phyloP scores from a whole-genome alignment of 2,329 filamentous ascomycete species.

The Beauveria varroae region DNA sequence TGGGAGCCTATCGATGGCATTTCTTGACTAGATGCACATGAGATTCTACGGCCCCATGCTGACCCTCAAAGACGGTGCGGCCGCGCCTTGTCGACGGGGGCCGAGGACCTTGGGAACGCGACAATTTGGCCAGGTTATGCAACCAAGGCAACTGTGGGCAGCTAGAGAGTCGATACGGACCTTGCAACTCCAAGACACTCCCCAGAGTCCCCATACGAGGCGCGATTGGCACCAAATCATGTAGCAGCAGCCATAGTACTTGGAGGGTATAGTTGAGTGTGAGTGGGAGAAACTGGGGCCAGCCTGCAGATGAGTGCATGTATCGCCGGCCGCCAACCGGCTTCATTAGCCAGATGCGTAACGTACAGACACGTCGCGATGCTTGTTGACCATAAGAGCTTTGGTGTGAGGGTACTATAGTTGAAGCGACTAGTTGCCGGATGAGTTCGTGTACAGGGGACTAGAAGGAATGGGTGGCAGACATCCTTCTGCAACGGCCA shows the following conservation, averaged over 20 bases:
- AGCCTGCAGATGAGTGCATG: conserved; percentile 5
- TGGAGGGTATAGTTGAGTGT: conserved; percentile 6
- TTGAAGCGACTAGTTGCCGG: not conserved
- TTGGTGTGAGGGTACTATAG: not conserved
- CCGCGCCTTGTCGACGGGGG: conserved; percentile 1
- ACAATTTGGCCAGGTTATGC: conserved; percentile 11
- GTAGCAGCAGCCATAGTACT: not conserved
- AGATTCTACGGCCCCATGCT: conserved; percentile 10
- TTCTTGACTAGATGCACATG: conserved; percentile 12
- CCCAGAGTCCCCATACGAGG: conserved; percentile 9
- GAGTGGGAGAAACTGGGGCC: conserved; percentile 8
- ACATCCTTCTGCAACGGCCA: not conserved
- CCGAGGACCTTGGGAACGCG: conserved; percentile 5
- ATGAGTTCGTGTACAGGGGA: not conserved
- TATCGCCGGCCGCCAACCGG: conserved; percentile 10
- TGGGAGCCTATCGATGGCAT: conserved; percentile 3
- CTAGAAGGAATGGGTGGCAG: not conserved
- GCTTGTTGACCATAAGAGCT: not conserved
- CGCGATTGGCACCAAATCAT: conserved; percentile 9
- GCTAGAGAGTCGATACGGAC: not conserved
- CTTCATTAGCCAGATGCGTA: conserved; percentile 9
- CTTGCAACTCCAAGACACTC: not conserved
- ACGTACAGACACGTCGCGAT: not conserved
- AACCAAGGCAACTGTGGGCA: not conserved
- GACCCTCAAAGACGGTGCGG: conserved; percentile 1